These are phyloP conservation scores for Paraphoma chrysanthemicola DNA, from an alignment of 2,329 filamentous ascomycete species.

Conservation along the genomic window DNA sequence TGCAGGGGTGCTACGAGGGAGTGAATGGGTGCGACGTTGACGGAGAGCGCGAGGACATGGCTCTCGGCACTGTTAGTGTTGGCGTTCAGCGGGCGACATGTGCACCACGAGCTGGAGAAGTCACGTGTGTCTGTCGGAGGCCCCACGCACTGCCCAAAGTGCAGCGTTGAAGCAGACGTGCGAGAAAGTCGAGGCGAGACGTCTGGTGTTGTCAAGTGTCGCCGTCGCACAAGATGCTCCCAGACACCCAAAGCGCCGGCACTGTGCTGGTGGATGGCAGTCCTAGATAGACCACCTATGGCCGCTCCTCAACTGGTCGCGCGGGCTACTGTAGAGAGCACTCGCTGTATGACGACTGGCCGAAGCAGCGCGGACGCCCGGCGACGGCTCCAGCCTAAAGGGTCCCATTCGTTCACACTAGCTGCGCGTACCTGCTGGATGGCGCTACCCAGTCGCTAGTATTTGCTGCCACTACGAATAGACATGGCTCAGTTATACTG, in stretches of 20 bases:
- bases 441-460: background rate
- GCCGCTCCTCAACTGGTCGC: too few species aligned
- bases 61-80: constrained; percentile 19
- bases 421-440: background rate
- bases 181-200: too few species aligned
- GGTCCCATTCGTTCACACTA: background rate
- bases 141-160: background rate
- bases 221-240: too few species aligned
- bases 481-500: too few species aligned
- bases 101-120: background rate
- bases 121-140: background rate
- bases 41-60: constrained; percentile 16
- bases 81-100: constrained; percentile 4
- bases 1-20: constrained; percentile 23
- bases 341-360: background rate
- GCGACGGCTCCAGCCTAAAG: background rate
- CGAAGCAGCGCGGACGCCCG: background rate
- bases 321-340: too few species aligned
- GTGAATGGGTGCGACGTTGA: constrained; percentile 15
- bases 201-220: too few species aligned
- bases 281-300: too few species aligned
- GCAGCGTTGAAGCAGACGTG: too few species aligned
- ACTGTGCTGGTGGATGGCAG: too few species aligned
- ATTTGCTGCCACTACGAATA: background rate
- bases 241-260: too few species aligned